phyloP scores from a whole-genome alignment of 805 yeast species.

The Barnettozyma vustinii region DNA sequence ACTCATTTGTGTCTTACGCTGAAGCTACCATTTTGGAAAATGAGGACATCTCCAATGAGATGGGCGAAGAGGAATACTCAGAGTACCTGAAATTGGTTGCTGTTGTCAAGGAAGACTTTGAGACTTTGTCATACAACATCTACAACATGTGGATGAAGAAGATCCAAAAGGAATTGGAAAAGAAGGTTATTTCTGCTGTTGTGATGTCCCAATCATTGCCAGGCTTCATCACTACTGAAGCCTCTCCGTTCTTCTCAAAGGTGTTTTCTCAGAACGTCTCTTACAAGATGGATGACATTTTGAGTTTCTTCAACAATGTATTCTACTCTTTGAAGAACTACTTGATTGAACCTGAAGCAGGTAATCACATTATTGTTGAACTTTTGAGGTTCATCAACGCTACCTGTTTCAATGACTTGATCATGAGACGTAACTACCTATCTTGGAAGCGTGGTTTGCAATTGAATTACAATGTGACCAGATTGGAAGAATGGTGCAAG shows the following conservation, averaged over 20 bases:
- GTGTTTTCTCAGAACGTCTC: slow-evolving; percentile 67
- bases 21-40: slow-evolving; percentile 86
- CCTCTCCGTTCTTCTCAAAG: slow-evolving; percentile 72
- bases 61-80: slow-evolving; percentile 85
- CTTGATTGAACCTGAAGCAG: slow-evolving; percentile 78
- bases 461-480: slow-evolving; percentile 90
- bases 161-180: slow-evolving; percentile 83
- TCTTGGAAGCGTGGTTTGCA: slow-evolving; percentile 98
- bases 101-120: slow-evolving; percentile 90
- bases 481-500: slow-evolving; percentile 98
- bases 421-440: slow-evolving; percentile 89
- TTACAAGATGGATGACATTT: slow-evolving; percentile 90
- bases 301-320: slow-evolving; percentile 83
- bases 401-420: slow-evolving; percentile 88
- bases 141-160: slow-evolving; percentile 97
- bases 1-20: slow-evolving; percentile 91
- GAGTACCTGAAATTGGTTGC: slow-evolving; percentile 86
- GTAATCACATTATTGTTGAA: slow-evolving; percentile 79
- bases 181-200: slow-evolving; percentile 92
- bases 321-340: slow-evolving; percentile 92
- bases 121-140: slow-evolving; percentile 85
- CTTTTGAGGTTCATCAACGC: slow-evolving; percentile 85
- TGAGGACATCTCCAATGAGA: slow-evolving; percentile 70
- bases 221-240: slow-evolving; percentile 87
- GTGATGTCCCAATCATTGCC: slow-evolving; percentile 93